A percentile compares a stretch with the other conserved stretches of the same genome.
Evolutionary conservation across 2,329 filamentous ascomycete genomes (phyloP).

Genomic region (Cladosporium colombiae): DNA sequence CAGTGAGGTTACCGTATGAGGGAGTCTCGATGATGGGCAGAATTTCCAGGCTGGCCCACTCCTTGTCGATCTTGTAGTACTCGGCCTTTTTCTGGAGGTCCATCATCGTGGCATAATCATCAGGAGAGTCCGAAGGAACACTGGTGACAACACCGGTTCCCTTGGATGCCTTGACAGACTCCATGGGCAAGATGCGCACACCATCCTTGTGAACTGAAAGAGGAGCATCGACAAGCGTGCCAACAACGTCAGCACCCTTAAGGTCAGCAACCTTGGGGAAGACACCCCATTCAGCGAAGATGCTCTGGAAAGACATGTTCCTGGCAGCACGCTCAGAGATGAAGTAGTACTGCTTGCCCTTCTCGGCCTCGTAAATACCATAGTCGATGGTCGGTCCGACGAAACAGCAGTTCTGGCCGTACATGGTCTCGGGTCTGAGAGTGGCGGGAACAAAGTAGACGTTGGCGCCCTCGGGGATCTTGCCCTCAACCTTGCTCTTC

Average conservation of each 20-base stretch:
- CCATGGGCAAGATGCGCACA: conserved; percentile 92
- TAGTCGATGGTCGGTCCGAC: conserved; percentile 88
- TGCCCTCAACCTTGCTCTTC: conserved; percentile 69
- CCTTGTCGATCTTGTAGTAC: conserved; percentile 93
- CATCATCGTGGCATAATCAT: conserved; percentile 86
- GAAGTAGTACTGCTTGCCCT: conserved; percentile 71
- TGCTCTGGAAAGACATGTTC: conserved; percentile 95
- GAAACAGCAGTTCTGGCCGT: conserved; percentile 95
- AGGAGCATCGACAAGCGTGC: conserved; percentile 86
- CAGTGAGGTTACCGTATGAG: conserved; percentile 80
- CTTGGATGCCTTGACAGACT: conserved; percentile 86
- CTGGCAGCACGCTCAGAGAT: conserved; percentile 79
- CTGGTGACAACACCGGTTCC: conserved; percentile 96
- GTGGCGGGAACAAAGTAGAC: conserved; percentile 92
- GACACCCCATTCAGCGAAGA: conserved; percentile 75
- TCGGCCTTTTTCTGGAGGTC: conserved; percentile 94
- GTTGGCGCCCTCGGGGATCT: conserved; percentile 74
- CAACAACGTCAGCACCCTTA: conserved; percentile 76
- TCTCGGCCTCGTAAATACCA: conserved; percentile 74
- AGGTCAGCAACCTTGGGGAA: conserved; percentile 75
- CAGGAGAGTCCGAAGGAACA: conserved; percentile 92
- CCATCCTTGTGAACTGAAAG: conserved; percentile 81
- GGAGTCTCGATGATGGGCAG: conserved; percentile 87
- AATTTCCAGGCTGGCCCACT: conserved; percentile 92
- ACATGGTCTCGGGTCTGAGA: conserved; percentile 96